A percentile compares a stretch with the other conserved stretches of the same genome.
Conservation (phyloP, 2,329 filamentous ascomycete genomes). For the Lasiodiplodia theobromae region DNA sequence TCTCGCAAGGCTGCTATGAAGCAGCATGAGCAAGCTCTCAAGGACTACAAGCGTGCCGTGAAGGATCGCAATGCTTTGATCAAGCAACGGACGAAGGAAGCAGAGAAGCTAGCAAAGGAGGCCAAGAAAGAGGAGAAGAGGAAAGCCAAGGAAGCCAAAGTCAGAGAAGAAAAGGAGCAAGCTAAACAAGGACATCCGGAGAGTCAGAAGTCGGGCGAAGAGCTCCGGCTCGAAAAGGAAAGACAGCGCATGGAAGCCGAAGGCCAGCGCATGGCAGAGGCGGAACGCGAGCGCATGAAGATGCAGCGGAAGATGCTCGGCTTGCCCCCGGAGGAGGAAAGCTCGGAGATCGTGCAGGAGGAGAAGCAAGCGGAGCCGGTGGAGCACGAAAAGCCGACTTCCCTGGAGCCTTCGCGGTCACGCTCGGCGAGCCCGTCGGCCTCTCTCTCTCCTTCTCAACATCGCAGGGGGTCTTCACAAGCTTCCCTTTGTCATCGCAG, state of each 20-base stretch:
- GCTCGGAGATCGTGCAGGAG: not conserved
- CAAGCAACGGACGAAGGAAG: slow-evolving; percentile 67
- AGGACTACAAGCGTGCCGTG: slow-evolving; percentile 70
- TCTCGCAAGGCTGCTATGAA: slow-evolving; percentile 73
- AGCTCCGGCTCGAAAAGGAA: slow-evolving; percentile 39
- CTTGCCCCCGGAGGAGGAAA: slow-evolving; percentile 17
- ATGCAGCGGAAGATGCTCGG: slow-evolving; percentile 25
- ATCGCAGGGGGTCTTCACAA: slow-evolving; percentile 32
- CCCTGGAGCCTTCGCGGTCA: slow-evolving; percentile 3
- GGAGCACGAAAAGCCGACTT: not conserved
- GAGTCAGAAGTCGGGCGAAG: slow-evolving; percentile 32
- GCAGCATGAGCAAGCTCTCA: slow-evolving; percentile 67
- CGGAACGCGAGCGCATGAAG: slow-evolving; percentile 16
- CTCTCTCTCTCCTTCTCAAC: slow-evolving; percentile 19
- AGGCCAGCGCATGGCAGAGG: slow-evolving; percentile 19
- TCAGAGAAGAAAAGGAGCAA: slow-evolving; percentile 32
- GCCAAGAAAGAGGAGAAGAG: slow-evolving; percentile 41
- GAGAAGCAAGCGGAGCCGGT: not conserved
- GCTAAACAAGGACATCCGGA: slow-evolving; percentile 33
- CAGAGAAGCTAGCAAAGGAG: slow-evolving; percentile 53
- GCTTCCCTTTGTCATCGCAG: not conserved
- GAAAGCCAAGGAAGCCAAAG: slow-evolving; percentile 36
- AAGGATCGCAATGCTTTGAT: slow-evolving; percentile 72
- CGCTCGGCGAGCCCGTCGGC: not conserved
- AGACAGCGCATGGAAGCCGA: slow-evolving; percentile 41